A percentile compares a stretch with the other conserved stretches of the same genome.
Evolutionary conservation across 208 protist genomes (phyloP).

Genomic region (Borovskyia barvae): DNA sequence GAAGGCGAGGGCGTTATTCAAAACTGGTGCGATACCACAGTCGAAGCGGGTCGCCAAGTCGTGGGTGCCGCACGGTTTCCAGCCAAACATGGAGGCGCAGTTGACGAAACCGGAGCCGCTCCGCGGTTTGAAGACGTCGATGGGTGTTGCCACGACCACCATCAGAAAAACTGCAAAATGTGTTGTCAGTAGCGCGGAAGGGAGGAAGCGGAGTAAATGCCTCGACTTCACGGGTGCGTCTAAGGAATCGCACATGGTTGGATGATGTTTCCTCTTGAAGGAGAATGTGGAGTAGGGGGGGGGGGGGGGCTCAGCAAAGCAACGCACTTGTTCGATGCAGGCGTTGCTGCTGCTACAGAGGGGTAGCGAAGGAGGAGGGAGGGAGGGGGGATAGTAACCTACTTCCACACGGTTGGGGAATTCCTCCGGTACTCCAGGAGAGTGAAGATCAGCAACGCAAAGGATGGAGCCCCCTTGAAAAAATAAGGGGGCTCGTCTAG

Average conservation of each 20-base stretch:
- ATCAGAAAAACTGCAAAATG: constrained; percentile 34
- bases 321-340: neutral
- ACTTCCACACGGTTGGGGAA: too few species aligned
- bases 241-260: too few species aligned
- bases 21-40: constrained; percentile 30
- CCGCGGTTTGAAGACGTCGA: constrained; percentile 37
- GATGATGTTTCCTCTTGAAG: too few species aligned
- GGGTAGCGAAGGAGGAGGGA: constrained; percentile 9
- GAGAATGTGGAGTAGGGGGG: too few species aligned
- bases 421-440: too few species aligned
- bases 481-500: too few species aligned
- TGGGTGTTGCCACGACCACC: constrained; percentile 27
- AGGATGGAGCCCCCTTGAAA: too few species aligned
- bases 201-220: constrained; percentile 23
- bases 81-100: constrained; percentile 40
- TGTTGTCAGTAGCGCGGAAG: constrained; percentile 11
- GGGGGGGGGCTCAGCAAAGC: too few species aligned
- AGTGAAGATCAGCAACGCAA: too few species aligned
- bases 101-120: neutral
- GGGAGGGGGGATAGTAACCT: neutral
- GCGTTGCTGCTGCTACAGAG: neutral
- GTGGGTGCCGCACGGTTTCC: constrained; percentile 29
- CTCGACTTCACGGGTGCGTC: too few species aligned
- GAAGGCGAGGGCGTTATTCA: constrained; percentile 41
- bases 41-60: constrained; percentile 13